phyloP scores from a whole-genome alignment of 176 grass and related monocot genomes.

The Alopecurus myosuroides region DNA sequence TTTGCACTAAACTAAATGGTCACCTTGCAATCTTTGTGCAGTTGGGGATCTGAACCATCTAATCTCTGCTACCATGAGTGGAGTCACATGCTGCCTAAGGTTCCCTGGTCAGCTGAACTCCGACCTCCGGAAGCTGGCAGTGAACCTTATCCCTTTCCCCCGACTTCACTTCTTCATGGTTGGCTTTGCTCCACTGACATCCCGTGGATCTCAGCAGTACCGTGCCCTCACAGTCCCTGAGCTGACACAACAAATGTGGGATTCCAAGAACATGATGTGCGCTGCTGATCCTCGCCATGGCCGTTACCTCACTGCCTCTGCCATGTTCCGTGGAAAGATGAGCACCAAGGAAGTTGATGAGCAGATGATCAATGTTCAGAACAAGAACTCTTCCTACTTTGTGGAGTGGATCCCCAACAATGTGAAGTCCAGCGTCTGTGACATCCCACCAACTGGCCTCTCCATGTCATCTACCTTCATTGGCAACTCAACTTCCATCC shows the following conservation, averaged over 20 bases:
- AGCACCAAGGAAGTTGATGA: conserved; percentile 85
- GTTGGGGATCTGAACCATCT: conserved; percentile 89
- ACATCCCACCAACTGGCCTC: conserved; percentile 69
- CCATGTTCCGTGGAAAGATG: conserved; percentile 95
- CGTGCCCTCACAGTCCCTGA: conserved; percentile 76
- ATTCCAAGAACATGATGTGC: conserved; percentile 93
- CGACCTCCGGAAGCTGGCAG: conserved; percentile 63
- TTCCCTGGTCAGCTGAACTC: conserved; percentile 87
- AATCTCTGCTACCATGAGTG: conserved; percentile 83
- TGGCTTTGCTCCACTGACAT: conserved; percentile 61
- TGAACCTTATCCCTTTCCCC: conserved; percentile 78
- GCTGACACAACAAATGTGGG: conserved; percentile 93
- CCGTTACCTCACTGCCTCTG: conserved; percentile 79
- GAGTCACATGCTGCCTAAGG: conserved; percentile 77
- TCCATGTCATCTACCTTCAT: conserved; percentile 87
- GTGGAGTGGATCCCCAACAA: conserved; percentile 93
- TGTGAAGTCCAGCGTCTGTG: conserved; percentile 83
- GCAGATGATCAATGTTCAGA: conserved; percentile 93
- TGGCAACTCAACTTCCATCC: conserved; percentile 78
- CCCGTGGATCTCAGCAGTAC: conserved; percentile 85
- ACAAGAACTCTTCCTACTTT: conserved; percentile 87
- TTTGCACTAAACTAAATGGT: background rate
- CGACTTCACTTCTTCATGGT: conserved; percentile 90
- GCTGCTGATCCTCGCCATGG: conserved; percentile 84
- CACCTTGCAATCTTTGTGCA: too few species aligned